A percentile compares a stretch with the other conserved stretches of the same genome.
Evolutionary conservation across 2,329 filamentous ascomycete species (phyloP).

Genomic region (Colletotrichum eleusines): DNA sequence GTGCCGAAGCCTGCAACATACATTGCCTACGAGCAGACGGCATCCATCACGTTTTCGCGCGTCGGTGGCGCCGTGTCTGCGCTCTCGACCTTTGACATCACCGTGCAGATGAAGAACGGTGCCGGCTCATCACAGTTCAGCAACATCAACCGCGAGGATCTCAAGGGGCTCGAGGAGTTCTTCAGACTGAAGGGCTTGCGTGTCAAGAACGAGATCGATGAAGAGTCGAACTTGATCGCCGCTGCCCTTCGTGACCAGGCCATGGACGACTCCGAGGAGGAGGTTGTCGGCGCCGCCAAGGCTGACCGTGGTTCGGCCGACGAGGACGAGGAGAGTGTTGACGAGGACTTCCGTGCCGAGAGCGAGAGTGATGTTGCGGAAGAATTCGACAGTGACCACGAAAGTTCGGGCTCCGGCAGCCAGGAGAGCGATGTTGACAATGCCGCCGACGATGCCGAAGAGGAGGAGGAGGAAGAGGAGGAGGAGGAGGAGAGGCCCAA

Average conservation of each 20-base stretch:
- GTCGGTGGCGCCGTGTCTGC: slow-evolving; percentile 94
- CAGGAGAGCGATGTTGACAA: slow-evolving; percentile 71
- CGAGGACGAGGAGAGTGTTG: slow-evolving; percentile 93
- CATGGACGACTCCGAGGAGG: slow-evolving; percentile 86
- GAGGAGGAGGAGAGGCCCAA: slow-evolving; percentile 61
- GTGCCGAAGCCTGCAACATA: slow-evolving; percentile 98
- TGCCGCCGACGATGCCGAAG: slow-evolving; percentile 60
- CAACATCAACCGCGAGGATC: slow-evolving; percentile 99
- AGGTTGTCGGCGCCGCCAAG: slow-evolving; percentile 73
- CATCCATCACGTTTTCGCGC: slow-evolving; percentile 93
- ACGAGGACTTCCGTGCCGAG: slow-evolving; percentile 95
- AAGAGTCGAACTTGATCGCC: slow-evolving; percentile 85
- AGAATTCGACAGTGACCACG: slow-evolving; percentile 92
- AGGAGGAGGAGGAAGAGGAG: slow-evolving; percentile 59
- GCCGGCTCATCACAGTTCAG: slow-evolving; percentile 93
- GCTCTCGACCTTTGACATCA: slow-evolving; percentile 96
- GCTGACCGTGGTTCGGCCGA: slow-evolving; percentile 91
- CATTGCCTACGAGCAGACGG: slow-evolving; percentile 93
- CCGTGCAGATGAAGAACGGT: slow-evolving; percentile 89
- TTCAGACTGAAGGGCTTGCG: slow-evolving; percentile 96
- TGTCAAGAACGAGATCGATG: slow-evolving; percentile 98
- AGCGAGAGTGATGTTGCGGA: slow-evolving; percentile 96
- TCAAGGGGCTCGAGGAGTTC: slow-evolving; percentile 95
- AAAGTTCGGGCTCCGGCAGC: slow-evolving; percentile 78
- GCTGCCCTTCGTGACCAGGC: slow-evolving; percentile 87